Evolutionary conservation across 257 asterid species (phyloP).

Genomic region (Marsdenia floribunda): DNA sequence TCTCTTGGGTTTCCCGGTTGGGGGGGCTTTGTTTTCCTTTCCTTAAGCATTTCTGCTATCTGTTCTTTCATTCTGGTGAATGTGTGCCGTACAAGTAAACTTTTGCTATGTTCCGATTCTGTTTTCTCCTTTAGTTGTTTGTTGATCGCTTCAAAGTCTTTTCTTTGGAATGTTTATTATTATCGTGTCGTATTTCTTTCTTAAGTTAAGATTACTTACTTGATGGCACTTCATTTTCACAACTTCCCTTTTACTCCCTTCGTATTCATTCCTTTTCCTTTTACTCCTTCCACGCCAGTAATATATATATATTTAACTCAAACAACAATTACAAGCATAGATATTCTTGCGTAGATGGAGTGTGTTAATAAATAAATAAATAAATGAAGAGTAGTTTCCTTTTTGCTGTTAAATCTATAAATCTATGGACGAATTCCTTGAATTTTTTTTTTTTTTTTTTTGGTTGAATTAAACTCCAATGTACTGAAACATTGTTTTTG

Average conservation of each 20-base stretch:
- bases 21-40: neutral
- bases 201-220: neutral
- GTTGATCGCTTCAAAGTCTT: neutral
- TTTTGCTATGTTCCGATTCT: neutral
- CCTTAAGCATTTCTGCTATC: too few species aligned
- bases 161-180: neutral
- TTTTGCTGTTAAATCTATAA: too few species aligned
- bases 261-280: neutral
- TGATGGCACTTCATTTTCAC: neutral
- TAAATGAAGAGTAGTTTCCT: too few species aligned
- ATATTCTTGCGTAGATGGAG: neutral
- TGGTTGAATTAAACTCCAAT: neutral
- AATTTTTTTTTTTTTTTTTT: neutral
- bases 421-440: neutral
- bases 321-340: neutral
- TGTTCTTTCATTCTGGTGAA: neutral
- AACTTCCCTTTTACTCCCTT: neutral
- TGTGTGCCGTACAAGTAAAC: conserved; percentile 15
- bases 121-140: neutral
- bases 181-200: neutral
- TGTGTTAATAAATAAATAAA: neutral
- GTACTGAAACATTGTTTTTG: neutral
- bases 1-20: neutral
- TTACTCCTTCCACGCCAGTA: neutral
- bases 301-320: neutral